Evolutionary conservation across 192 early-diverging fungal species (phyloP).

Genomic region (Phycomyces blakesleeanus): DNA sequence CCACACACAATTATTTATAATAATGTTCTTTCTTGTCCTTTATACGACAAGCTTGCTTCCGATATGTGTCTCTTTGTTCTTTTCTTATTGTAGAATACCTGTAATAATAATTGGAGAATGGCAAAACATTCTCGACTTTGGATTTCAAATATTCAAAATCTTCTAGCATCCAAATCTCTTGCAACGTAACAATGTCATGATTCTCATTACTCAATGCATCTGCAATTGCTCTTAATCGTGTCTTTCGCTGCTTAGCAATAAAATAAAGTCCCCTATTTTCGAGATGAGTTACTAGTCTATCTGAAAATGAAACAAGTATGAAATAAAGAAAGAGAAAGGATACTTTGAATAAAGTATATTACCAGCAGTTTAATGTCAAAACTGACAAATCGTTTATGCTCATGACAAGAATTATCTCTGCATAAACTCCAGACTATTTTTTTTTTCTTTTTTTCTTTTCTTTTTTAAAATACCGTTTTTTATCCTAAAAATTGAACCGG

Average conservation of each 20-base stretch:
- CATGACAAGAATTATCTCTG: background rate
- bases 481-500: too few relatives aligned
- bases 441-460: too few relatives aligned
- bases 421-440: background rate
- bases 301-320: too few relatives aligned
- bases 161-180: slow-evolving; percentile 40
- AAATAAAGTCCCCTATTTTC: slow-evolving; percentile 36
- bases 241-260: slow-evolving; percentile 41
- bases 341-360: slow-evolving; percentile 4
- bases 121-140: slow-evolving; percentile 18
- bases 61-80: too few relatives aligned
- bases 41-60: too few relatives aligned
- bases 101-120: slow-evolving; percentile 30
- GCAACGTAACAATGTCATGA: slow-evolving; percentile 38
- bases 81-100: too few relatives aligned
- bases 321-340: background rate
- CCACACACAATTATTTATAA: background rate
- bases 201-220: slow-evolving; percentile 25
- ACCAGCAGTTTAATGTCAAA: slow-evolving; percentile 50
- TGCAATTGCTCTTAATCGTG: slow-evolving; percentile 45
- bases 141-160: slow-evolving; percentile 33
- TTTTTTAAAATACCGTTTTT: too few relatives aligned
- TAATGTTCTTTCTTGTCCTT: too few relatives aligned
- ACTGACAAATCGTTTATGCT: slow-evolving; percentile 29
- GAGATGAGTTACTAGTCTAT: background rate